Evolutionary conservation across 148 eudicot genomes (phyloP).

Genomic region (Mesembryanthemum crystallinum): DNA sequence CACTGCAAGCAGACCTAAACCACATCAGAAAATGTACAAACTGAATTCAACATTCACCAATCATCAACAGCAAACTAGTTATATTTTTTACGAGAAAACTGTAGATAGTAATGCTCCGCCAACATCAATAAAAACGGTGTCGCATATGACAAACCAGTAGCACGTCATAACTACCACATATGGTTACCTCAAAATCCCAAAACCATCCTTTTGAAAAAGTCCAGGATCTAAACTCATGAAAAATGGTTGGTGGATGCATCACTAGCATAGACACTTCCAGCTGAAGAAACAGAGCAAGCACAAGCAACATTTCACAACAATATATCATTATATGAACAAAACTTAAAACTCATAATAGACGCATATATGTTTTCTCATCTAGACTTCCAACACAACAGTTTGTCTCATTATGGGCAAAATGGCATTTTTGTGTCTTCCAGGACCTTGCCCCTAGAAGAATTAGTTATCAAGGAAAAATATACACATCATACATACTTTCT

Average conservation of each 20-base stretch:
- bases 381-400: too few relatives aligned
- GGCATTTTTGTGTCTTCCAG: too few relatives aligned
- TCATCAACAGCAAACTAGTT: neutral
- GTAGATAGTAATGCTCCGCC: neutral
- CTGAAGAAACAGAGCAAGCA: neutral
- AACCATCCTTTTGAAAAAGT: neutral
- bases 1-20: constrained; percentile 63
- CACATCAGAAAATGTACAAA: constrained; percentile 37
- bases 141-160: neutral
- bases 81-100: neutral
- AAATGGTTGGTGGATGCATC: neutral
- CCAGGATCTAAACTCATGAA: neutral
- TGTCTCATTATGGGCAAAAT: too few relatives aligned
- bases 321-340: neutral
- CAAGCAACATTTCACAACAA: neutral
- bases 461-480: neutral
- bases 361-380: too few relatives aligned
- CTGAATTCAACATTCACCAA: constrained; percentile 17
- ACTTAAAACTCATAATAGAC: neutral
- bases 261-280: neutral
- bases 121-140: neutral
- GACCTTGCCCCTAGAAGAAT: neutral
- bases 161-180: too few relatives aligned
- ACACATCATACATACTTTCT: neutral
- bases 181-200: neutral